These are phyloP conservation scores for Trichoderma hamatum DNA, from an alignment of 2,329 filamentous ascomycete species.

Conservation along the genomic window DNA sequence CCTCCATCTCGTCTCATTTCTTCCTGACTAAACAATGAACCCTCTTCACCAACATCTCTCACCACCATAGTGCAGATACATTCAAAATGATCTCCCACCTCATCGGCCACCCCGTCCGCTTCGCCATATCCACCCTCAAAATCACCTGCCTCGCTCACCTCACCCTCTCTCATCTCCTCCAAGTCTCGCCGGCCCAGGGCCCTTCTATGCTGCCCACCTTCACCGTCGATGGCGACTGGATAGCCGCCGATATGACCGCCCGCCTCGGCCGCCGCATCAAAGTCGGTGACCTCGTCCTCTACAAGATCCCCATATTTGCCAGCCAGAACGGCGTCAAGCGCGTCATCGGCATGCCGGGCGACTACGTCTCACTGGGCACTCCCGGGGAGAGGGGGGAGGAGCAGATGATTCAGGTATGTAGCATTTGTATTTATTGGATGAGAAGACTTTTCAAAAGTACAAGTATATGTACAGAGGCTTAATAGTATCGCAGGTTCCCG, in stretches of 20 bases:
- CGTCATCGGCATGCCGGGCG: slow-evolving; percentile 73
- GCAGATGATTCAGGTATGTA: slow-evolving; percentile 67
- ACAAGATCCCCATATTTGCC: slow-evolving; percentile 70
- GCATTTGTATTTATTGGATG: no score
- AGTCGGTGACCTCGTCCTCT: slow-evolving; percentile 85
- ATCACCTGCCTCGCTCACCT: slow-evolving; percentile 48
- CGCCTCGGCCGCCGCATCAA: slow-evolving; percentile 65
- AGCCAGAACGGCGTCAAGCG: slow-evolving; percentile 73
- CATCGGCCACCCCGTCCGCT: slow-evolving; percentile 46
- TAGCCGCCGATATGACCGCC: slow-evolving; percentile 69
- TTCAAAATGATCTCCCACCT: slow-evolving; percentile 39
- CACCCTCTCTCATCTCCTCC: slow-evolving; percentile 62
- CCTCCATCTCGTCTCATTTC: not conserved
- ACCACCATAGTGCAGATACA: not conserved
- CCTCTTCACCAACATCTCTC: not conserved
- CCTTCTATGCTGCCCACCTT: slow-evolving; percentile 92
- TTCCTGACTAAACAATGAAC: not conserved
- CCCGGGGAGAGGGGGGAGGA: slow-evolving; percentile 53
- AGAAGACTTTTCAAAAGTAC: not conserved
- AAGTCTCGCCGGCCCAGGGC: slow-evolving; percentile 63
- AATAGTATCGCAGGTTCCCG: slow-evolving; percentile 65
- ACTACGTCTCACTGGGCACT: slow-evolving; percentile 71
- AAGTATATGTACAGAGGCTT: not conserved
- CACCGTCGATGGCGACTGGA: slow-evolving; percentile 64
- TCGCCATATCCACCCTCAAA: slow-evolving; percentile 42